Evolutionary conservation across 73 alveolate genomes (phyloP), one percentile per base, ranked within the genome.

Genomic region (Breviolum minutum): DNA sequence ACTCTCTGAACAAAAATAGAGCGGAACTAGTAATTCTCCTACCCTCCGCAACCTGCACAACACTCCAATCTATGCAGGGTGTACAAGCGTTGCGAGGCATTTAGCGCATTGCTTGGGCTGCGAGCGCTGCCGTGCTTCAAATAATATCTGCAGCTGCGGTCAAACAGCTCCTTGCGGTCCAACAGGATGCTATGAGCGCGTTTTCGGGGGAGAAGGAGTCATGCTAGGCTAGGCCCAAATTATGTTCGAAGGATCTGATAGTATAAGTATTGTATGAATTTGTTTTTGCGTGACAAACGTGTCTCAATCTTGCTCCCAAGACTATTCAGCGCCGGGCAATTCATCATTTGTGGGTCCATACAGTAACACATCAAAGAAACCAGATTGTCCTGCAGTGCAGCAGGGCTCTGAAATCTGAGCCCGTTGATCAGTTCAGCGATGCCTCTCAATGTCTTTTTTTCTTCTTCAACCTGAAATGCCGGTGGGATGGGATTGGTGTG

Each of bases 161-260:
- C 92, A 61, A 61, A 83, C 13, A 83, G 92, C 76, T 83, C 92
- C 92, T 83, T 48, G 63, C 27, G 62, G 14, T 24, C 62, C 32
- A 20, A 1, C 10, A 8, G 30, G 26, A 71, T 0, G 81, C 81
- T 71, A 30, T 40, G 54, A 40, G 54, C 0, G 54, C 54, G 54
- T 40, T 40, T 40, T 40, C 54, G 54, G 3, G 54, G 54, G 54
- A 40, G 54, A 40, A 40, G 54, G 54, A 40, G 32, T 71, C 40
- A 71, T 6, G 77, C 17, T 69, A 69, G 19, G 77, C 19, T 69
- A n/a, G 77, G 26, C 77, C 26, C 19, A 20, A n/a, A 69, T 69
- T 7, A 20, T 69, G 77, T 69, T 40, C 54, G 3, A 40, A 40
- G 54, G 54, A 40, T 40, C 54, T 40, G 54, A 40, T 40, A 40